Conservation (phyloP, 2,329 filamentous ascomycete genomes). For the Ophiostoma pallidulum region DNA sequence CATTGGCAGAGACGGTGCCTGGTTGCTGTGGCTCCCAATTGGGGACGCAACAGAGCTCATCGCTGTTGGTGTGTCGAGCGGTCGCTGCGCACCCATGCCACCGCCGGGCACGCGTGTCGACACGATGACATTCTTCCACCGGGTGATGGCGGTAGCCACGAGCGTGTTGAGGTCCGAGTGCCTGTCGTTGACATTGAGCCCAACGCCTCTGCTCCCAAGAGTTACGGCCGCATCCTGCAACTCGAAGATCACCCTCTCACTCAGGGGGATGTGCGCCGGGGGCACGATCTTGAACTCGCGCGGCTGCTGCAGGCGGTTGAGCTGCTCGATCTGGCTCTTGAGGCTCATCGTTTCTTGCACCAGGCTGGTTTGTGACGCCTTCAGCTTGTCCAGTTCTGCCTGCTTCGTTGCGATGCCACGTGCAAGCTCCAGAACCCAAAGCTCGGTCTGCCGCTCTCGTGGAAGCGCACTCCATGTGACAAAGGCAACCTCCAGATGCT, state of each 20-base stretch:
- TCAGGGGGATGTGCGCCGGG: conserved; percentile 43
- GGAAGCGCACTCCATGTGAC: conserved; percentile 64
- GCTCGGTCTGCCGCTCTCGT: conserved; percentile 43
- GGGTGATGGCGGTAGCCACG: conserved; percentile 46
- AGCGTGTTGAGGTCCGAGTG: conserved; percentile 43
- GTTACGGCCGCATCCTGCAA: conserved; percentile 35
- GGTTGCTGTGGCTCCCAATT: background rate
- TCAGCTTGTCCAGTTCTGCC: conserved; percentile 43
- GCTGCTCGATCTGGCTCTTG: conserved; percentile 48
- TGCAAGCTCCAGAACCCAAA: conserved; percentile 54
- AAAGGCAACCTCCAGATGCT: conserved; percentile 71
- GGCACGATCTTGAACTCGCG: conserved; percentile 46
- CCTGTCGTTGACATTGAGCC: conserved; percentile 40
- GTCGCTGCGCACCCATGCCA: conserved; percentile 42
- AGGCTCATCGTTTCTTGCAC: conserved; percentile 49
- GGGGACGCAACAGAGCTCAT: background rate
- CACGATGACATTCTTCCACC: conserved; percentile 54
- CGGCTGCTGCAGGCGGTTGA: conserved; percentile 50
- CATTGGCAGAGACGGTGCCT: background rate
- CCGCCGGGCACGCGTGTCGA: conserved; percentile 34
- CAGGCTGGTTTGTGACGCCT: conserved; percentile 38
- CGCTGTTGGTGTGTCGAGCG: conserved; percentile 29
- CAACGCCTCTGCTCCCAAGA: conserved; percentile 32
- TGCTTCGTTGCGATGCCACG: conserved; percentile 48
- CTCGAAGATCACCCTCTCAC: conserved; percentile 37